These are phyloP conservation scores for Monilinia fructicola DNA, from an alignment of 2,329 filamentous ascomycete species.

Conservation along the genomic window DNA sequence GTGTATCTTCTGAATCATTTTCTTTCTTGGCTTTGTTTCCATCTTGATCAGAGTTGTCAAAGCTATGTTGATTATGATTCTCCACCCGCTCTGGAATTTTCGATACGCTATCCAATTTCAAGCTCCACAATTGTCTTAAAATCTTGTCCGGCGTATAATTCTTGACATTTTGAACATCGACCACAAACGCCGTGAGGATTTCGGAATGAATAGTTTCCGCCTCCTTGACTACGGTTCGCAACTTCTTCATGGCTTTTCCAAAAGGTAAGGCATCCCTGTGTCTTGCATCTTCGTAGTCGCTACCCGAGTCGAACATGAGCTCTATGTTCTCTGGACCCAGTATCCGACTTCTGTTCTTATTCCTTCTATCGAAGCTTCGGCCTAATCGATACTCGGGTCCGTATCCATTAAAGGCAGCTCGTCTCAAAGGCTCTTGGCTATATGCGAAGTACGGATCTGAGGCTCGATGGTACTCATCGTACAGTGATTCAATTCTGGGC, in stretches of 20 bases:
- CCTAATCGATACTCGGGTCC: background rate
- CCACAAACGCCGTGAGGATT: conserved; percentile 30
- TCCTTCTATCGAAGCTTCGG: conserved; percentile 2
- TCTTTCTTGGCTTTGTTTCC: conserved; percentile 4
- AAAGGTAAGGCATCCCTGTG: conserved; percentile 17
- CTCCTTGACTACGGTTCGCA: conserved; percentile 26
- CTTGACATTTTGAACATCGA: conserved; percentile 27
- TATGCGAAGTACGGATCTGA: conserved; percentile 4
- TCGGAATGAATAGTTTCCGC: conserved; percentile 31
- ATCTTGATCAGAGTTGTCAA: conserved; percentile 21
- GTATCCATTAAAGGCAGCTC: conserved; percentile 5
- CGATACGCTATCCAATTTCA: conserved; percentile 25
- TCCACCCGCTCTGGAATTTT: background rate
- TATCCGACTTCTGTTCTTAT: background rate
- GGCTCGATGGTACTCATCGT: conserved; percentile 8
- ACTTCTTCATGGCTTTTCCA: conserved; percentile 25
- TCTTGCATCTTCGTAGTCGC: conserved; percentile 9
- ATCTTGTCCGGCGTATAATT: conserved; percentile 27
- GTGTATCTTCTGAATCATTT: conserved; percentile 9
- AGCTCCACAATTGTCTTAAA: conserved; percentile 28
- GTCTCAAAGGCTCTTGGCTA: background rate
- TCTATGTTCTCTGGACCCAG: background rate
- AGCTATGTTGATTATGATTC: conserved; percentile 19
- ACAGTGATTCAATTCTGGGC: conserved; percentile 13
- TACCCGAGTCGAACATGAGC: background rate